Conservation (phyloP, 2,329 filamentous ascomycete species). For the Tolypocladium sp. region DNA sequence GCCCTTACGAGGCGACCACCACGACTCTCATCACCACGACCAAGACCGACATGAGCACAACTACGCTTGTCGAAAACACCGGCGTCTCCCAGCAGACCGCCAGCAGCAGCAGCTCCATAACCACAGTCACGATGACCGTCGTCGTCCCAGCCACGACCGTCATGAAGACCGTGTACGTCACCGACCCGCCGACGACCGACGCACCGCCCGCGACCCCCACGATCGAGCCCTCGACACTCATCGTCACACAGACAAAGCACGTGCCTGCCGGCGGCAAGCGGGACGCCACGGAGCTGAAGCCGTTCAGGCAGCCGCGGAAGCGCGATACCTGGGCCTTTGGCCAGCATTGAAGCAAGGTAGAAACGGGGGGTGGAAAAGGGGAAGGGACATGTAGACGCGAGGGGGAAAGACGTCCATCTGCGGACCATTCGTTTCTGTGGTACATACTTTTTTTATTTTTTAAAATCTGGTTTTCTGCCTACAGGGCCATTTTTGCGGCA, state of each 20-base stretch:
- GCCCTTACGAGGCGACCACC: neutral
- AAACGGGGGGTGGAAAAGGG: neutral
- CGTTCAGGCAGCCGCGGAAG: neutral
- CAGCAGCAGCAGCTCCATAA: constrained; percentile 2
- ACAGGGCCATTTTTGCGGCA: neutral
- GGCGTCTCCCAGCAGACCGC: neutral
- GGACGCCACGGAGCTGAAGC: too few relatives aligned
- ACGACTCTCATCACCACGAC: neutral
- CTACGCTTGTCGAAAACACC: neutral
- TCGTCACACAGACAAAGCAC: constrained; percentile 5
- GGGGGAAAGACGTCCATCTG: neutral
- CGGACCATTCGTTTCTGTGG: neutral
- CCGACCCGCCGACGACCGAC: constrained; percentile 7
- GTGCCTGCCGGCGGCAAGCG: neutral
- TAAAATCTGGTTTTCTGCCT: neutral
- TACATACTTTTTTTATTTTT: neutral
- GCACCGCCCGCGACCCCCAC: neutral
- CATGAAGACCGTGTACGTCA: constrained; percentile 2
- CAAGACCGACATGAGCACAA: neutral
- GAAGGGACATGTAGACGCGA: neutral
- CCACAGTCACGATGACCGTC: constrained; percentile 21
- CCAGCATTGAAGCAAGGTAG: neutral
- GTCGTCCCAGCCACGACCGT: constrained; percentile 21
- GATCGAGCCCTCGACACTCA: neutral
- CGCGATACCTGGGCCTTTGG: neutral